phyloP scores from a whole-genome alignment of 176 grass and related monocot species.

The Lolium rigidum region DNA sequence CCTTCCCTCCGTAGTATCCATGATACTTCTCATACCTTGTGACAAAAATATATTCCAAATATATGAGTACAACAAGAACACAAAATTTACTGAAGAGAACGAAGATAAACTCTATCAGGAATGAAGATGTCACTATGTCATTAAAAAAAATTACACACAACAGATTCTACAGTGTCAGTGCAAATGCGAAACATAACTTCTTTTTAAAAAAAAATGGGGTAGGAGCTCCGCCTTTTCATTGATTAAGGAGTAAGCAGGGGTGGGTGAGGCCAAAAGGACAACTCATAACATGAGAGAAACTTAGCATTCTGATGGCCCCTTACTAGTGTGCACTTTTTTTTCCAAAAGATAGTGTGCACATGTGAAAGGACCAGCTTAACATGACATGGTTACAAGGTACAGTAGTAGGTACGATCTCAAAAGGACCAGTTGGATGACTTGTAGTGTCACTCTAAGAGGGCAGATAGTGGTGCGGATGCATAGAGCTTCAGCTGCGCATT shows the following conservation, averaged over 20 bases:
- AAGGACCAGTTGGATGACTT: neutral
- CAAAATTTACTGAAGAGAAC: neutral
- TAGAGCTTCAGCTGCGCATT: neutral
- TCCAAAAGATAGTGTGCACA: neutral
- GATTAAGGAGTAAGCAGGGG: no score
- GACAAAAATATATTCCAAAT: slow-evolving; percentile 30
- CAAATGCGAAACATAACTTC: neutral
- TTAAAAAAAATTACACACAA: slow-evolving; percentile 13
- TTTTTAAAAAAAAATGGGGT: no score
- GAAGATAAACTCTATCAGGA: neutral
- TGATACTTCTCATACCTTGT: slow-evolving; percentile 98
- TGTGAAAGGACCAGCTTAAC: slow-evolving; percentile 6
- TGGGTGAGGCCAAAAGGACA: no score
- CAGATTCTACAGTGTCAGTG: neutral
- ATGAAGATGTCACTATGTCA: neutral
- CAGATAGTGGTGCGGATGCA: neutral
- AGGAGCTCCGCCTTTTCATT: no score
- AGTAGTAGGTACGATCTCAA: neutral
- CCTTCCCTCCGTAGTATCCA: slow-evolving; percentile 82
- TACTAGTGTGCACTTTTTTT: neutral
- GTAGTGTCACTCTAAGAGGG: neutral
- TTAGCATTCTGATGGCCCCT: neutral
- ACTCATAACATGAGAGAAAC: neutral
- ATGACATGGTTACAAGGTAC: neutral
- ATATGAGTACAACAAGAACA: slow-evolving; percentile 24